Conservation (phyloP, 73 alveolate species). For the Tetrahymena thermophila region DNA sequence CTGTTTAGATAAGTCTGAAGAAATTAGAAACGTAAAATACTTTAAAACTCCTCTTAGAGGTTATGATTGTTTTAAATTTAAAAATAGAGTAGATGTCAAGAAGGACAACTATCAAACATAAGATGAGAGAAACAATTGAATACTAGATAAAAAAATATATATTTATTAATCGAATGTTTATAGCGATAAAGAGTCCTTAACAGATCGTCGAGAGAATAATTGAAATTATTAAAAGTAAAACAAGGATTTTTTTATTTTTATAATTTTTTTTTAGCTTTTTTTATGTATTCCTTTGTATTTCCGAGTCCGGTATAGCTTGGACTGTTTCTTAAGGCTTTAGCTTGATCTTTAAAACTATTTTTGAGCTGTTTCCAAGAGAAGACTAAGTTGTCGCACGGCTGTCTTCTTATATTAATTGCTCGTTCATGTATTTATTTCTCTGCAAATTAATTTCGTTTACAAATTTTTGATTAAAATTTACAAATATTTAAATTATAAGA, state of each 20-base stretch:
- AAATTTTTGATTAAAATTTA: too few species aligned
- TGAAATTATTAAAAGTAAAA: background rate
- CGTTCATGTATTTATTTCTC: too few species aligned
- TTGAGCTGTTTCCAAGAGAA: background rate
- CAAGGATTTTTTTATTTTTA: background rate
- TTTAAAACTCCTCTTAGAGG: background rate
- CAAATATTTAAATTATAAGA: too few species aligned
- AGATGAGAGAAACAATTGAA: background rate
- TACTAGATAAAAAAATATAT: background rate
- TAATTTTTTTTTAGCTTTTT: background rate
- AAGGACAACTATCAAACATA: background rate
- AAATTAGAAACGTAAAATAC: background rate
- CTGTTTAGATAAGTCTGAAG: background rate
- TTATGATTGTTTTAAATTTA: background rate
- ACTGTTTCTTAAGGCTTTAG: background rate
- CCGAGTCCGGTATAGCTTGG: background rate
- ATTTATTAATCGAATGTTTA: background rate
- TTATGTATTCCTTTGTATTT: background rate
- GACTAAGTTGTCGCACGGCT: background rate
- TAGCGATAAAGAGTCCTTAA: background rate
- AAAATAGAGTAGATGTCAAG: background rate
- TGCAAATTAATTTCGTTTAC: too few species aligned
- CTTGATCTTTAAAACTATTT: too few species aligned
- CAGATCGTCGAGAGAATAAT: background rate
- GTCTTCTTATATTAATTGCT: background rate